Evolutionary conservation across 805 yeast genomes (phyloP).

Genomic region (Myxozyma melibiosi): DNA sequence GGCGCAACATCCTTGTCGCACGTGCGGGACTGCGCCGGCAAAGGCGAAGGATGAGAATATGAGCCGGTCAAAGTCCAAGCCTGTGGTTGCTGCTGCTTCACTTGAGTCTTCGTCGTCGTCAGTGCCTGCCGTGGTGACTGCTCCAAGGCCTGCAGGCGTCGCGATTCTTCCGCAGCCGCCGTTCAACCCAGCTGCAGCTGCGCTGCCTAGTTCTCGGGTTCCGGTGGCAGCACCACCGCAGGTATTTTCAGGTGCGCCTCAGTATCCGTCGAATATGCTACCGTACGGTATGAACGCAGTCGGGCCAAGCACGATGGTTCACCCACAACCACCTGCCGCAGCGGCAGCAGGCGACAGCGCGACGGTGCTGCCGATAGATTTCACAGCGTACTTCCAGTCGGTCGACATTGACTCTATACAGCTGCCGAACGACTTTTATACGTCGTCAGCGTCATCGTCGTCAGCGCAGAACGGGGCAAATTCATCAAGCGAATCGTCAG

Average conservation of each 20-base stretch:
- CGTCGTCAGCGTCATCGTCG: neutral
- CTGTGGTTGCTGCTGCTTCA: neutral
- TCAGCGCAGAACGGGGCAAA: neutral
- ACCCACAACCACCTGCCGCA: too few species aligned
- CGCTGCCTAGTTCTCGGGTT: too few species aligned
- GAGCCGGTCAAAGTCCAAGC: neutral
- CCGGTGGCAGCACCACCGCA: too few species aligned
- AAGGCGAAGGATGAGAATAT: neutral
- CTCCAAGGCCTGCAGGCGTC: too few species aligned
- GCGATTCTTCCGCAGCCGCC: too few species aligned
- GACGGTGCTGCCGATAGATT: slow-evolving; percentile 18
- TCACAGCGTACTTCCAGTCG: slow-evolving; percentile 30
- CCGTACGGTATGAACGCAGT: too few species aligned
- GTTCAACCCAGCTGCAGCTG: too few species aligned
- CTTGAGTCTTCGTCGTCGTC: neutral
- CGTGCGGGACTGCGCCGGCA: slow-evolving; percentile 27
- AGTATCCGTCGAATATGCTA: too few species aligned
- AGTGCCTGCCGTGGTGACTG: too few species aligned
- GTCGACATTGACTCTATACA: slow-evolving; percentile 9
- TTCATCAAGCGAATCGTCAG: slow-evolving; percentile 9
- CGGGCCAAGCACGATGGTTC: neutral
- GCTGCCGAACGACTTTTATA: neutral
- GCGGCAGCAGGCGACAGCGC: neutral
- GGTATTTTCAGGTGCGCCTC: too few species aligned
- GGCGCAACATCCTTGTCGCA: slow-evolving; percentile 22